phyloP scores from a whole-genome alignment of 2,329 filamentous ascomycete species.

The Teratosphaeria nubilosa region DNA sequence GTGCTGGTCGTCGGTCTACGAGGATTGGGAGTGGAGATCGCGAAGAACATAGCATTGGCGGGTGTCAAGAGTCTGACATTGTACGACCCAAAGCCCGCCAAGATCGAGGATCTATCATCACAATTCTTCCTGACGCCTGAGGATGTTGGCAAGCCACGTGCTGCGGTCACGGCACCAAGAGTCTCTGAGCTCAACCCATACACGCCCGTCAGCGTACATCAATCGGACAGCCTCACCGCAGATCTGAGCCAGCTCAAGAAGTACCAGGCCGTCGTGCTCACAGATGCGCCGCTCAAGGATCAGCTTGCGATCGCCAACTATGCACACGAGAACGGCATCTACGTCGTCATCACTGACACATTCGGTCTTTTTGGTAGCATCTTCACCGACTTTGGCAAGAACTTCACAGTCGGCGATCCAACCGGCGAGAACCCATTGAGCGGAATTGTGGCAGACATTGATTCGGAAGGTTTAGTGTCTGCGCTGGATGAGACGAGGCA shows the following conservation, averaged over 20 bases:
- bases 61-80: conserved; percentile 96
- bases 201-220: conserved; percentile 74
- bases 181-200: conserved; percentile 95
- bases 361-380: conserved; percentile 91
- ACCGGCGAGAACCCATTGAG: conserved; percentile 80
- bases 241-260: conserved; percentile 75
- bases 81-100: conserved; percentile 75
- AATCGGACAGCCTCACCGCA: conserved; percentile 53
- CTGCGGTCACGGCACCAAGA: conserved; percentile 73
- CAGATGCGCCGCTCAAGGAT: conserved; percentile 66
- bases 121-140: conserved; percentile 89
- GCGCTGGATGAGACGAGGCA: conserved; percentile 91
- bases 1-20: conserved; percentile 85
- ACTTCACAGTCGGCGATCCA: conserved; percentile 81
- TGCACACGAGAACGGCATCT: conserved; percentile 89
- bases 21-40: conserved; percentile 92
- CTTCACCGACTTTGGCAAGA: conserved; percentile 94
- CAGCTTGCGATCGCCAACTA: conserved; percentile 83
- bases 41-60: conserved; percentile 95
- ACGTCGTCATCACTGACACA: conserved; percentile 75
- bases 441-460: conserved; percentile 83
- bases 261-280: conserved; percentile 88
- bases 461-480: conserved; percentile 83
- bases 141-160: conserved; percentile 88
- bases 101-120: conserved; percentile 81